Evolutionary conservation across 202 grass and related monocot genomes (phyloP), one percentile per base, ranked within the genome.

Genomic region (Hordeum pubiflorum): DNA sequence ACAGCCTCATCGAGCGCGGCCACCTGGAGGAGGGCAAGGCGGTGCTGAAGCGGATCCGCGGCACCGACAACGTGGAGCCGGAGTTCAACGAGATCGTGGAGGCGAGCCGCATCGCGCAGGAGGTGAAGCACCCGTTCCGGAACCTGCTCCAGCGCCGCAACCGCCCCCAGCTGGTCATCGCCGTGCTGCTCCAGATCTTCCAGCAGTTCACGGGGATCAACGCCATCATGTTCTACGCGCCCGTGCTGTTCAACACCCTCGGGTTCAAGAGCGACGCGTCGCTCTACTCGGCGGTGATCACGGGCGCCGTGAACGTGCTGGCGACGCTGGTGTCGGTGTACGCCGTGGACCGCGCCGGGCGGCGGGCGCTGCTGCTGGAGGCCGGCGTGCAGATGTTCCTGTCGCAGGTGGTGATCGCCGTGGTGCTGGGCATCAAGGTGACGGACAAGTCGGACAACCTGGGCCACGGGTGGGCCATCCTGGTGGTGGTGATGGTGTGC

Each of bases 161-260:
- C 78, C 83, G 90, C 0, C 93, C 93, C 0, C 90, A 90, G 85
- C 81, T 93, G 12, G 84, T 93, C 61, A 93, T 97, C 81, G 88
- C 88, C 20, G 88, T 95, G 29, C 88, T 95, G 20, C 92, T 98
- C 63, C 94, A 92, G 91, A 87, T 94, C 78, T 94, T 97, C 87
- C 94, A 97, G 80, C 91, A 97, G 86, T 88, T 95, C 64, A 98
- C 95, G 0, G 95, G 95, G 2, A 98, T 98, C 86, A 98, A 98
- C 71, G 95, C 92, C 44, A 97, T 97, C 94, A 97, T 97, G 91
- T 97, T 97, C 91, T 97, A 97, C 80, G 94, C 94, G 13, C 94
- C 94, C 2, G 94, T 97, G 39, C 89, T 97, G n/a, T 97, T 97
- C 89, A 94, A 79, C 82, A 97, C 94, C 18, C 87, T 97, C 0